phyloP scores from a whole-genome alignment of 1,139 yeast species.

The Protomyces arabidopsidicola region DNA sequence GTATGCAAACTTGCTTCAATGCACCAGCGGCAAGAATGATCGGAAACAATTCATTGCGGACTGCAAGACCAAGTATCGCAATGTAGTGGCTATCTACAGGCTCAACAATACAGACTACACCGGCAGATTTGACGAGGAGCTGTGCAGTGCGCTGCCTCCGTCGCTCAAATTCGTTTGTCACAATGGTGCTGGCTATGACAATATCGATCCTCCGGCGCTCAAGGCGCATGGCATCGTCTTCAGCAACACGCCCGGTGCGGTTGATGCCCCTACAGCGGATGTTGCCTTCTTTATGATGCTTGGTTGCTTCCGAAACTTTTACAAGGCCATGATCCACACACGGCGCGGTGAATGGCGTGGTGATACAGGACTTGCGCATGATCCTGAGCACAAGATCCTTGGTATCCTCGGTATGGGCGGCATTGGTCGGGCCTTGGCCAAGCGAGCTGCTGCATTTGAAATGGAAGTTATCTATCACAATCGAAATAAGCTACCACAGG shows the following conservation, averaged over 20 bases:
- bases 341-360: conserved; percentile 41
- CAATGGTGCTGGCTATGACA: conserved; percentile 71
- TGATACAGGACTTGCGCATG: conserved; percentile 42
- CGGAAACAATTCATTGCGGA: conserved; percentile 40
- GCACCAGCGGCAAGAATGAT: not conserved
- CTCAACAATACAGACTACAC: conserved; percentile 35
- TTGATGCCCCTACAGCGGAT: conserved; percentile 78
- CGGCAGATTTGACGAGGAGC: conserved; percentile 55
- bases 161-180: conserved; percentile 51
- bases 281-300: conserved; percentile 63
- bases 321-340: conserved; percentile 47
- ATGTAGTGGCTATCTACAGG: conserved; percentile 39
- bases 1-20: conserved; percentile 30
- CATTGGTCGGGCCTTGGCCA: conserved; percentile 69
- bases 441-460: conserved; percentile 60
- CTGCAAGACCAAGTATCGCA: conserved; percentile 38
- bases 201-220: conserved; percentile 52
- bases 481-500: conserved; percentile 51
- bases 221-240: conserved; percentile 54
- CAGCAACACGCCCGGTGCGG: conserved; percentile 67
- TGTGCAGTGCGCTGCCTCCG: conserved; percentile 47
- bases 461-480: conserved; percentile 64
- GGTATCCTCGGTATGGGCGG: conserved; percentile 83
- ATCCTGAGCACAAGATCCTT: conserved; percentile 59
- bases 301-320: conserved; percentile 65